Conservation (phyloP, 805 yeast genomes). For the Wickerhamomyces queroliae region DNA sequence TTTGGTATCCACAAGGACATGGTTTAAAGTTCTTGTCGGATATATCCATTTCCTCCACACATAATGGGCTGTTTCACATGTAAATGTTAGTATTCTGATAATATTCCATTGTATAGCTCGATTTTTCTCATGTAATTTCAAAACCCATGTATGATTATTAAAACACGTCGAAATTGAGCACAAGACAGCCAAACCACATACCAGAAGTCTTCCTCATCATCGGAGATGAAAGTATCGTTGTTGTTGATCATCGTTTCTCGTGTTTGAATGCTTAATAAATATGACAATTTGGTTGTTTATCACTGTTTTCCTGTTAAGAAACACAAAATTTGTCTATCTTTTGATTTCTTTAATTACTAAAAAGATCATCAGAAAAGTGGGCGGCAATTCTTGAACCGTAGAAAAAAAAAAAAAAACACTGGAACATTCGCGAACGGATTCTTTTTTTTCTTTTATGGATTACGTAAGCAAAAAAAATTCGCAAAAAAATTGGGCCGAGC, state of each 20-base stretch:
- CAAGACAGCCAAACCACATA: constrained; percentile 23
- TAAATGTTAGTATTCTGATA: neutral
- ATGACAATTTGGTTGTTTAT: neutral
- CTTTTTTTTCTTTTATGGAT: neutral
- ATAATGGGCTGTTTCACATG: constrained; percentile 63
- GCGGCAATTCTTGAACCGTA: neutral
- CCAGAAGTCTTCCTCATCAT: constrained; percentile 76
- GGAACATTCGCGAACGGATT: neutral
- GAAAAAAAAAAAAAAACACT: neutral
- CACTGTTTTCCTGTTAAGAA: neutral
- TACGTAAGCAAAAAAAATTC: neutral
- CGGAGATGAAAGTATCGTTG: constrained; percentile 59
- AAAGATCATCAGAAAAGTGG: neutral
- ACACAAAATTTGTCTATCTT: neutral
- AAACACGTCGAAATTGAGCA: neutral
- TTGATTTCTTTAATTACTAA: neutral
- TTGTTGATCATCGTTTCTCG: constrained; percentile 18
- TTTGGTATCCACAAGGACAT: constrained; percentile 99
- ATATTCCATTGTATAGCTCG: neutral
- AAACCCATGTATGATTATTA: too few species aligned
- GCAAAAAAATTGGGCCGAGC: constrained; percentile 7
- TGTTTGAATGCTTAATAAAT: neutral
- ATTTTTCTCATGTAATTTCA: too few species aligned
- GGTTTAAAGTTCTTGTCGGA: constrained; percentile 96
- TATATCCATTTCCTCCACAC: constrained; percentile 97